A percentile compares a stretch with the other conserved stretches of the same genome.
Evolutionary conservation across 345 rosid genomes (phyloP).

Genomic region (Moricandia moricandioides): DNA sequence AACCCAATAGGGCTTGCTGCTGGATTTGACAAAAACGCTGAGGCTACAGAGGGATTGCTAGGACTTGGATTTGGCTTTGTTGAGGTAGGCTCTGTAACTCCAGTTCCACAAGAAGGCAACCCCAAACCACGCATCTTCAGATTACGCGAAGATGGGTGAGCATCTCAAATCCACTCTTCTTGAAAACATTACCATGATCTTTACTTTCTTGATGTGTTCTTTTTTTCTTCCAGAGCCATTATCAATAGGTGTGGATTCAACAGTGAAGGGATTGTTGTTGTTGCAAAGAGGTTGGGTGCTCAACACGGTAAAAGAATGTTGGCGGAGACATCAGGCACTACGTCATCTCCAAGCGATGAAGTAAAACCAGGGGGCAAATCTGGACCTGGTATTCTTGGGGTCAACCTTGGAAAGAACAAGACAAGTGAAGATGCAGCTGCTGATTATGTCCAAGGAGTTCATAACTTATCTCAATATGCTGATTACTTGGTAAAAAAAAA

Average conservation of each 20-base stretch:
- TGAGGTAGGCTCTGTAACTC: slow-evolving; percentile 97
- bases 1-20: slow-evolving; percentile 98
- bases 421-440: slow-evolving; percentile 90
- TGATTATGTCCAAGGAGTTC: slow-evolving; percentile 98
- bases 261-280: slow-evolving; percentile 94
- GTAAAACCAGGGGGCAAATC: slow-evolving; percentile 89
- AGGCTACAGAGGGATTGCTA: slow-evolving; percentile 86
- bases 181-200: no score
- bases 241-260: slow-evolving; percentile 95
- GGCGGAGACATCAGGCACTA: slow-evolving; percentile 71
- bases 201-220: neutral
- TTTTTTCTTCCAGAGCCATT: slow-evolving; percentile 59
- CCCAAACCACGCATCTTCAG: slow-evolving; percentile 92
- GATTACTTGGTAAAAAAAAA: slow-evolving; percentile 75
- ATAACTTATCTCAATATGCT: slow-evolving; percentile 90
- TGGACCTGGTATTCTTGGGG: slow-evolving; percentile 98
- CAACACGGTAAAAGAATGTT: slow-evolving; percentile 97
- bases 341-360: slow-evolving; percentile 53
- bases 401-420: slow-evolving; percentile 97
- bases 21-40: slow-evolving; percentile 98
- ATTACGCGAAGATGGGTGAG: slow-evolving; percentile 76
- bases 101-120: slow-evolving; percentile 95
- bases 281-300: slow-evolving; percentile 93
- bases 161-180: no score
- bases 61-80: slow-evolving; percentile 95